phyloP scores from a whole-genome alignment of 208 protist species.

The Trichomonas gallinae region DNA sequence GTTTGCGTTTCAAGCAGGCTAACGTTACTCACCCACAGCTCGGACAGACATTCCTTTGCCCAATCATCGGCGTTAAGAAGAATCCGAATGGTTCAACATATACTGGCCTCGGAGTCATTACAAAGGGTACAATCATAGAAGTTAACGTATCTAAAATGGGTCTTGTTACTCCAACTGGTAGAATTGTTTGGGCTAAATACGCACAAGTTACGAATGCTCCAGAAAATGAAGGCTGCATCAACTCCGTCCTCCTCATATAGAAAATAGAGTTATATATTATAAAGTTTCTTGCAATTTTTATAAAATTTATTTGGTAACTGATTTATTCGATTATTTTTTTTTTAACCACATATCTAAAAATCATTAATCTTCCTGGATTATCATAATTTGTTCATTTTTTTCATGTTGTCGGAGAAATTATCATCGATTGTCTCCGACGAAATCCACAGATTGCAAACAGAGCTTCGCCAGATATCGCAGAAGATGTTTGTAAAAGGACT shows the following conservation, averaged over 20 bases:
- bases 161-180: constrained; percentile 93
- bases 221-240: constrained; percentile 99
- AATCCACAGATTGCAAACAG: not conserved
- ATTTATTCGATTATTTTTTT: no score
- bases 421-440: not conserved
- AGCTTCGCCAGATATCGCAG: not conserved
- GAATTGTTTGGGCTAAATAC: constrained; percentile 84
- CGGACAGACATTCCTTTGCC: constrained; percentile 93
- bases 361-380: no score
- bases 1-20: constrained; percentile 90
- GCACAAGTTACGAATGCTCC: constrained; percentile 99
- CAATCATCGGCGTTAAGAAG: constrained; percentile 98
- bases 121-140: constrained; percentile 98
- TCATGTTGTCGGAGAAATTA: not conserved
- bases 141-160: constrained; percentile 99
- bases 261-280: not conserved
- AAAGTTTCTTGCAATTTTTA: no score
- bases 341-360: no score
- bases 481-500: not conserved
- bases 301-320: no score
- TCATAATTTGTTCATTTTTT: not conserved
- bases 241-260: constrained; percentile 97
- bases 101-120: constrained; percentile 98
- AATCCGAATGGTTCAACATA: constrained; percentile 93
- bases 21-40: constrained; percentile 99